Evolutionary conservation across 164 flowering plant species (phyloP).

Genomic region (Vitis riparia): DNA sequence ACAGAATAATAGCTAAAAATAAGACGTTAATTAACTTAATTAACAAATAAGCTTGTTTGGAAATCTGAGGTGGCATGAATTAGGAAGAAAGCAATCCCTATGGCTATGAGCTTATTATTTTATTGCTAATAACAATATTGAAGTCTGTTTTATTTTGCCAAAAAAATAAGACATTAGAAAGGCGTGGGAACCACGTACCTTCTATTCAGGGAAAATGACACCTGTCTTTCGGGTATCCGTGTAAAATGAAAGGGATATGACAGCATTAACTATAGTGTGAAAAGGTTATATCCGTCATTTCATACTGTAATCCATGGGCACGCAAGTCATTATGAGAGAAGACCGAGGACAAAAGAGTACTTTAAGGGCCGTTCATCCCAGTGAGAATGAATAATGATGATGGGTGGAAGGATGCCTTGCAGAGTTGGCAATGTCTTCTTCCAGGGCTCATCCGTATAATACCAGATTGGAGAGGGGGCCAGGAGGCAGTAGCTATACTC

Average conservation of each 20-base stretch:
- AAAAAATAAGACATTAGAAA: not conserved
- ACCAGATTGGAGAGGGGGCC: no score
- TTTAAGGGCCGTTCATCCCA: not conserved
- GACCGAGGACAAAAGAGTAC: not conserved
- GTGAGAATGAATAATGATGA: constrained; percentile 1
- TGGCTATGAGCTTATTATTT: no score
- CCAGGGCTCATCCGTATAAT: not conserved
- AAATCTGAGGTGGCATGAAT: no score
- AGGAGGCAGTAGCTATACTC: not conserved
- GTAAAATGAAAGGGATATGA: no score
- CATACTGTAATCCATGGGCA: no score
- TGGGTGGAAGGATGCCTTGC: constrained; percentile 46
- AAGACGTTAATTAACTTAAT: no score
- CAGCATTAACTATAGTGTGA: not conserved
- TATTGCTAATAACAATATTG: no score
- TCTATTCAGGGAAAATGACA: not conserved
- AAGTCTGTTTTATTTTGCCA: no score
- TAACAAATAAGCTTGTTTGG: no score
- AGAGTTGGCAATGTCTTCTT: constrained; percentile 53
- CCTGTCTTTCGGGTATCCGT: no score
- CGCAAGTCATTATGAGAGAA: not conserved
- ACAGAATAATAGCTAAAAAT: no score
- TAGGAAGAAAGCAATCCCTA: no score
- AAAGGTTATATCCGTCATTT: not conserved
- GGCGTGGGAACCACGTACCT: not conserved